These are phyloP conservation scores for Zygosaccharomyces pseudorouxii DNA, from an alignment of 805 yeast species.

Conservation along the genomic window DNA sequence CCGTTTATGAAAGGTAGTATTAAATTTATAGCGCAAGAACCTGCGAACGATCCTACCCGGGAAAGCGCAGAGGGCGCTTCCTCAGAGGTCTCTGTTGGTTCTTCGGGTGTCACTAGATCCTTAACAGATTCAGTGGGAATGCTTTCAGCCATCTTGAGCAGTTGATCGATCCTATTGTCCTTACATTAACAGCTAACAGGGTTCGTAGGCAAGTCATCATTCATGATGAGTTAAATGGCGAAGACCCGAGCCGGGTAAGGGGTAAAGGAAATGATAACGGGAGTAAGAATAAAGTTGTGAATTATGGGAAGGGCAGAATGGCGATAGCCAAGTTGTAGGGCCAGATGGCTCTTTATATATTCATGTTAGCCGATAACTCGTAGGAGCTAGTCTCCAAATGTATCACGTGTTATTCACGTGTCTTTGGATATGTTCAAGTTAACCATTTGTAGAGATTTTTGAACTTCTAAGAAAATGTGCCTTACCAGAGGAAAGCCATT, in stretches of 20 bases:
- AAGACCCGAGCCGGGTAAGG: not conserved
- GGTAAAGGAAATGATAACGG: not conserved
- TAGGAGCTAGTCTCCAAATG: no score
- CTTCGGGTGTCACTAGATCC: not conserved
- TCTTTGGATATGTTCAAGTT: no score
- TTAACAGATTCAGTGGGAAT: not conserved
- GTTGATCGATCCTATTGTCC: not conserved
- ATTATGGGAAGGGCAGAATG: not conserved
- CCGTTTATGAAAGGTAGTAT: slow-evolving; percentile 88
- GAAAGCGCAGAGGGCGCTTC: not conserved
- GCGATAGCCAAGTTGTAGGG: not conserved
- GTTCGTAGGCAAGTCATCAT: not conserved
- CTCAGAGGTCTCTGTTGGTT: not conserved
- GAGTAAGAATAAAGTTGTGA: not conserved
- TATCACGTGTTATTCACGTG: not conserved
- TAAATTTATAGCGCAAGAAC: slow-evolving; percentile 64
- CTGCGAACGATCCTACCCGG: slow-evolving; percentile 17
- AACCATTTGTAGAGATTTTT: not conserved
- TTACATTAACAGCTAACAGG: not conserved
- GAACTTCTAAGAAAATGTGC: no score
- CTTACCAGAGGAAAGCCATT: no score
- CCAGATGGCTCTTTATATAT: not conserved
- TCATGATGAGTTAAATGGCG: not conserved
- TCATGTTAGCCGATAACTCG: not conserved
- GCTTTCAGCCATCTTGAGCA: not conserved